Evolutionary conservation across 2,329 filamentous ascomycete genomes (phyloP).

Genomic region (Aspergillus tamarii): DNA sequence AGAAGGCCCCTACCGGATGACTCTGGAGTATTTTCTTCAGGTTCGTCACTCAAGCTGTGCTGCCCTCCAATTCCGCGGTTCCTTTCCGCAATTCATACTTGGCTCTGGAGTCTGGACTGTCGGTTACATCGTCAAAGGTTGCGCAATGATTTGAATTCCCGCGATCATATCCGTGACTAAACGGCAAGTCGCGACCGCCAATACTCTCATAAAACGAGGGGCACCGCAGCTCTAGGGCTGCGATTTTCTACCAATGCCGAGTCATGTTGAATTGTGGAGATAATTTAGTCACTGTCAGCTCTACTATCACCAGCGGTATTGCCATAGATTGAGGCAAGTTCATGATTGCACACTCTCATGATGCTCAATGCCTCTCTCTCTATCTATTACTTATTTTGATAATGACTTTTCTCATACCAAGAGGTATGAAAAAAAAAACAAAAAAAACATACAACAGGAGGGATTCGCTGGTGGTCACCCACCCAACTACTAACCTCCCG

Average conservation of each 20-base stretch:
- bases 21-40: constrained; percentile 73
- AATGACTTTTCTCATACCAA: too few relatives aligned
- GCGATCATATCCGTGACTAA: constrained; percentile 5
- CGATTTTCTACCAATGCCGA: background rate
- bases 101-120: background rate
- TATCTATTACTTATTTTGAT: too few relatives aligned
- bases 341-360: too few relatives aligned
- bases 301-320: too few relatives aligned
- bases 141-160: constrained; percentile 8
- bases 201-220: constrained; percentile 6
- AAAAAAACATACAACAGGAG: too few relatives aligned
- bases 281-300: too few relatives aligned
- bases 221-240: background rate
- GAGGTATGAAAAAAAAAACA: too few relatives aligned
- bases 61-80: constrained; percentile 6
- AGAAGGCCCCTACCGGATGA: constrained; percentile 76
- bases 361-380: too few relatives aligned
- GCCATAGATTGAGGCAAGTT: too few relatives aligned
- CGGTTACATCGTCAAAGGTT: background rate
- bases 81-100: background rate
- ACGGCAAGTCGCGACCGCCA: background rate
- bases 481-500: too few relatives aligned
- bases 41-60: constrained; percentile 54
- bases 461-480: too few relatives aligned
- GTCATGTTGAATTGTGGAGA: too few relatives aligned